Base-by-base conservation (phyloP, 2,329 filamentous ascomycete species). In the Sporothrix brunneoviolacea region DNA sequence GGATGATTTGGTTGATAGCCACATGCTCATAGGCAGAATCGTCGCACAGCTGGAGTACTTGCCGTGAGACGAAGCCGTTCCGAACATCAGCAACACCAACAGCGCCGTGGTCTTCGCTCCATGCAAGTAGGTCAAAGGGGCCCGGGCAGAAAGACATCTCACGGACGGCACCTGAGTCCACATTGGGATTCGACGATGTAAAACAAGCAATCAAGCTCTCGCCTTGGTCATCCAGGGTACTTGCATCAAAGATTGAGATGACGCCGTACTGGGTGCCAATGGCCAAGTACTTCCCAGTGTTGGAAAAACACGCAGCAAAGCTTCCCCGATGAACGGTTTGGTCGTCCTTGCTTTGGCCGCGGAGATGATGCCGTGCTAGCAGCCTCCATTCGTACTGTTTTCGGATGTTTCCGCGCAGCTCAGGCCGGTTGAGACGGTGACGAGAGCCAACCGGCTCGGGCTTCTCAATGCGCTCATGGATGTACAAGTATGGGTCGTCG, bases 81-180 rank as follows among this genome's bases (percentile, higher is more conserved):
- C 87, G 77, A 44, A 88, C 69, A 65, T 93, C 88, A 5, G 84
- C 84, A 35, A 91, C 73, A 33, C 86, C 88, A 15, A 91, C 74
- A 50, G 82, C 76, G 4, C 84, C 86, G 55, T 87, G 84, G 60
- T 95, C 88, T 66, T 98, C 93, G 8, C 90, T 88, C 91, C 93
- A 97, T 7, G 94, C 86, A 36, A 98, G 72, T 16, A 98, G 78
- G 63, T 96, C 91, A 73, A 85, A 91, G 0, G 91, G 88, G 1
- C 87, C 86, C 1, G 91, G 91, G 4, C 88, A 90, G 64, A 98
- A 98, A 1, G 85, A 78, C 86, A 97, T 94, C 54, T 90, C 88
- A 55, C 93, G 80, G 48, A 97, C 83, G 28, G 91, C 90, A 38
- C 91, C 91, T 18, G 79, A 75, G 19, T 80, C 76, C n/a, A 73